A percentile compares a stretch with the other conserved stretches of the same genome.
Evolutionary conservation across 1,139 yeast species (phyloP).

Genomic region (Hemisphaericaspora xylofermentans): DNA sequence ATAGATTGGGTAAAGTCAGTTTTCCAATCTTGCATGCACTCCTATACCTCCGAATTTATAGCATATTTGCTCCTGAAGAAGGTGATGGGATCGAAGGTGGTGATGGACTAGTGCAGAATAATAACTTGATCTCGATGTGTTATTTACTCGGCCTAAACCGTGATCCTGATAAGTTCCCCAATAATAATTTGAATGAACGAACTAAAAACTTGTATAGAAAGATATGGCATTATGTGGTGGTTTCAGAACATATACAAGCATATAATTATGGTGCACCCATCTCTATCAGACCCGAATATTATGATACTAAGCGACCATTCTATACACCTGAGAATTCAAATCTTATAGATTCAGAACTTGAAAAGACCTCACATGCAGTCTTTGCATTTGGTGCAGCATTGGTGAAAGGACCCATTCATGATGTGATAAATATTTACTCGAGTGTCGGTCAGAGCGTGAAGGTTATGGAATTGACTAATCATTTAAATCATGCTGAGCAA

Average conservation of each 20-base stretch:
- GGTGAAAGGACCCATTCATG: conserved; percentile 16
- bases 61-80: conserved; percentile 50
- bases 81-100: conserved; percentile 49
- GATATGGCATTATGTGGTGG: conserved; percentile 47
- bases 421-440: conserved; percentile 6
- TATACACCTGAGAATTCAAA: conserved; percentile 14
- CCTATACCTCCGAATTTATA: conserved; percentile 45
- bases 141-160: conserved; percentile 46
- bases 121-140: conserved; percentile 41
- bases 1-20: conserved; percentile 23
- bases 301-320: conserved; percentile 40
- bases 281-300: conserved; percentile 28
- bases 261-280: conserved; percentile 41
- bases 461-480: conserved; percentile 15
- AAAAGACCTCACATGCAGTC: conserved; percentile 15
- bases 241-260: conserved; percentile 34
- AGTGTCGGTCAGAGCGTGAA: conserved; percentile 8
- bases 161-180: conserved; percentile 31
- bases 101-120: conserved; percentile 38
- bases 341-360: conserved; percentile 16
- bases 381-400: conserved; percentile 19
- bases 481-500: conserved; percentile 32
- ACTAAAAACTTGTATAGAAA: conserved; percentile 44
- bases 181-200: conserved; percentile 19
- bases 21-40: conserved; percentile 32